phyloP scores from a whole-genome alignment of 78 protist genomes.

The Parvularia atlantis region DNA sequence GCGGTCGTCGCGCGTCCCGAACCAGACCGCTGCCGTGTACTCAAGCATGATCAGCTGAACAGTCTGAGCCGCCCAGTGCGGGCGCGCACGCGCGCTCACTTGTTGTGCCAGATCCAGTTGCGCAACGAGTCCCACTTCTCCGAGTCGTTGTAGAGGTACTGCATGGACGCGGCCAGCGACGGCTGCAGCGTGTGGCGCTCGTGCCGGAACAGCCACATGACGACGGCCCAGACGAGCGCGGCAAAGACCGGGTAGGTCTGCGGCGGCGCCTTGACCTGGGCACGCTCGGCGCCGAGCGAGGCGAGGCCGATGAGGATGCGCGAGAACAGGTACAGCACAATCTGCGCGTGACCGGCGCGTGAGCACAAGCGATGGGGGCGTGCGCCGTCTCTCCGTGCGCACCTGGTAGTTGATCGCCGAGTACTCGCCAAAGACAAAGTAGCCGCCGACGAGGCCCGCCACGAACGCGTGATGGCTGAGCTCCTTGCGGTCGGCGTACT shows the following conservation, averaged over 20 bases:
- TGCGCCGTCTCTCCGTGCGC: too few relatives aligned
- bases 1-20: too few relatives aligned
- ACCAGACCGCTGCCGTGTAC: too few relatives aligned
- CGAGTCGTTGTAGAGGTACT: not conserved
- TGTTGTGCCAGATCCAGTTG: not conserved
- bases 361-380: too few relatives aligned
- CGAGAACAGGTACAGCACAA: not conserved
- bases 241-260: constrained; percentile 1
- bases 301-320: not conserved
- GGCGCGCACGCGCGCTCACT: not conserved
- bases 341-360: not conserved
- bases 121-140: not conserved
- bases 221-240: not conserved
- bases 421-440: not conserved
- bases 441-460: not conserved
- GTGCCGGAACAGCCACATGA: not conserved
- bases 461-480: not conserved
- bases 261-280: too few relatives aligned
- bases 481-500: not conserved
- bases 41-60: too few relatives aligned
- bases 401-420: not conserved
- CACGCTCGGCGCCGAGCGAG: too few relatives aligned
- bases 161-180: not conserved
- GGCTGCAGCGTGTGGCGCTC: not conserved
- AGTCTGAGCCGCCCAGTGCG: too few relatives aligned